These are phyloP conservation scores for Triticum dicoccoides DNA, from an alignment of 176 grass and related monocot species.

Conservation along the genomic window DNA sequence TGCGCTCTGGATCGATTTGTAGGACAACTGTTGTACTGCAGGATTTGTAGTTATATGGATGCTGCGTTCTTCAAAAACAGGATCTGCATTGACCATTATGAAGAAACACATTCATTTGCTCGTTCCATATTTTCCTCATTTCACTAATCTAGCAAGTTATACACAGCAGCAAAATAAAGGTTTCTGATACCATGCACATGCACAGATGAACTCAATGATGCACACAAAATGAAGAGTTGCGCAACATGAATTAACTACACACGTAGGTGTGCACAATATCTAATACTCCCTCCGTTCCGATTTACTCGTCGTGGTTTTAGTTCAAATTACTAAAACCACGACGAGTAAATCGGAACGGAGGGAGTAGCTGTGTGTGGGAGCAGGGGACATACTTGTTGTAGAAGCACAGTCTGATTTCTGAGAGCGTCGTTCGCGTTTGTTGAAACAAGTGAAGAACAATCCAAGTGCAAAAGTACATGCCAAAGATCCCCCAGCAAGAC, in stretches of 20 bases:
- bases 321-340: too few species aligned
- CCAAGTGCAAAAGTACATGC: slow-evolving; percentile 55
- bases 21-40: slow-evolving; percentile 50
- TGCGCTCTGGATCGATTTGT: slow-evolving; percentile 62
- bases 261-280: slow-evolving; percentile 9
- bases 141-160: background rate
- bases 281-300: background rate
- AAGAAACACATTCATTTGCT: slow-evolving; percentile 20
- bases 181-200: background rate
- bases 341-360: too few species aligned
- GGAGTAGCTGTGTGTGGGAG: slow-evolving; percentile 4
- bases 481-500: slow-evolving; percentile 61
- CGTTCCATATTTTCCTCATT: background rate
- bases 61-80: slow-evolving; percentile 53
- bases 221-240: background rate
- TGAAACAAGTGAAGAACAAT: slow-evolving; percentile 51
- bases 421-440: slow-evolving; percentile 42
- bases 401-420: slow-evolving; percentile 42
- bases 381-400: slow-evolving; percentile 49
- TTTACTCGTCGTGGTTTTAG: too few species aligned
- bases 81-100: slow-evolving; percentile 44
- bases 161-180: slow-evolving; percentile 12
- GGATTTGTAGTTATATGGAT: slow-evolving; percentile 42
- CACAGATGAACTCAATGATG: background rate
- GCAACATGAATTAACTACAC: background rate